A percentile compares a stretch with the other conserved stretches of the same genome.
These are phyloP conservation scores for Graphilbum sp. DNA, from an alignment of 2,329 filamentous ascomycete species.

Conservation along the genomic window DNA sequence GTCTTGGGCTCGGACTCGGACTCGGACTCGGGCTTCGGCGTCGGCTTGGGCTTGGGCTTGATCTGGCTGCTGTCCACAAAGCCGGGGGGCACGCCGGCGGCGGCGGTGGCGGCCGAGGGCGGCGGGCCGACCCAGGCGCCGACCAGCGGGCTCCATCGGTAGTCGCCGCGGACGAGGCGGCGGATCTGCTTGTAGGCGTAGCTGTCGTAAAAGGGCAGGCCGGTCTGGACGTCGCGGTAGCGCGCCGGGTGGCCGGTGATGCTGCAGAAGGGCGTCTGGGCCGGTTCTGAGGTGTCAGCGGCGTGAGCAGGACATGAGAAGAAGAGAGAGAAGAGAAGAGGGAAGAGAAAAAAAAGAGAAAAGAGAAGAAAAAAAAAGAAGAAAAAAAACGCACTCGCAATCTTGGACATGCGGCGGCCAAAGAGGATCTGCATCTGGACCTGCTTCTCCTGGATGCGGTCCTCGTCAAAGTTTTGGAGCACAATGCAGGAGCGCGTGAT, in stretches of 20 bases:
- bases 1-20: too few species aligned
- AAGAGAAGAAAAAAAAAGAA: not conserved
- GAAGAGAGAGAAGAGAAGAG: not conserved
- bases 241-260: slow-evolving; percentile 70
- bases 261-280: slow-evolving; percentile 46
- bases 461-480: slow-evolving; percentile 42
- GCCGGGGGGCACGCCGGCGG: slow-evolving; percentile 62
- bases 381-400: slow-evolving; percentile 28
- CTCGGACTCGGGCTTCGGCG: not conserved
- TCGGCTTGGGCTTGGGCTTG: not conserved
- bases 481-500: slow-evolving; percentile 43
- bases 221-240: slow-evolving; percentile 74
- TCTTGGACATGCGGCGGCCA: slow-evolving; percentile 39
- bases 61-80: slow-evolving; percentile 31
- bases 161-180: slow-evolving; percentile 53
- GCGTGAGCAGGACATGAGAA: not conserved
- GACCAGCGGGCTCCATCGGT: slow-evolving; percentile 66
- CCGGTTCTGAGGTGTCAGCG: slow-evolving; percentile 24
- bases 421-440: slow-evolving; percentile 44
- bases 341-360: not conserved
- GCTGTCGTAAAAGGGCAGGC: slow-evolving; percentile 63
- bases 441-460: slow-evolving; percentile 36
- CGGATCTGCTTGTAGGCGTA: slow-evolving; percentile 73
- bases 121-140: slow-evolving; percentile 65
- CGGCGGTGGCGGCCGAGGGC: slow-evolving; percentile 48